Percentiles rank a stretch among this genome's conserved stretches.
These are phyloP conservation scores for Diaporthe sp. DNA, from an alignment of 2,329 filamentous ascomycete genomes.

Conservation along the genomic window DNA sequence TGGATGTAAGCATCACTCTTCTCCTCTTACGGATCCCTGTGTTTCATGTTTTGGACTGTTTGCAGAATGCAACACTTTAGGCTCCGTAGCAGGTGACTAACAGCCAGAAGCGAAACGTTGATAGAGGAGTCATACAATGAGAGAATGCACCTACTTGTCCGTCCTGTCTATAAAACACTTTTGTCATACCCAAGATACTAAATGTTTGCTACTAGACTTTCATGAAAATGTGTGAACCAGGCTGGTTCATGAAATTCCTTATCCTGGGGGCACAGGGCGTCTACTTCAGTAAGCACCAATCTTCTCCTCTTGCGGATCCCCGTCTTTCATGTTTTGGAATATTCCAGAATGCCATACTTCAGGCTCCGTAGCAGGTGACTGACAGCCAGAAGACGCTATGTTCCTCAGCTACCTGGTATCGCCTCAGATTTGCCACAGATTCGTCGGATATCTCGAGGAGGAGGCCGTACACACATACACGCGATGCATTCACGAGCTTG, in stretches of 20 bases:
- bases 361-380: too few species aligned
- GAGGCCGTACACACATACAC: constrained; percentile 97
- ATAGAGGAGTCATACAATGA: constrained; percentile 94
- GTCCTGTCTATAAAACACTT: too few species aligned
- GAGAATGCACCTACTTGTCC: constrained; percentile 85
- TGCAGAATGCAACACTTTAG: too few species aligned
- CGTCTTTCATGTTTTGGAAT: too few species aligned
- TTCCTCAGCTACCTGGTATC: constrained; percentile 90
- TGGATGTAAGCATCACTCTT: too few species aligned
- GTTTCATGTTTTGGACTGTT: too few species aligned
- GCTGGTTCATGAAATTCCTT: constrained; percentile 91
- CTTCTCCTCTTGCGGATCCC: too few species aligned
- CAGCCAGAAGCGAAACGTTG: constrained; percentile 85
- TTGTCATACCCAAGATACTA: neutral
- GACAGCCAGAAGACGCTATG: too few species aligned
- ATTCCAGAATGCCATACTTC: too few species aligned
- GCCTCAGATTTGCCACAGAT: constrained; percentile 90
- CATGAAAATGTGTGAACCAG: constrained; percentile 82
- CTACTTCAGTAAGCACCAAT: too few species aligned
- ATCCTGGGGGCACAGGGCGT: constrained; percentile 93
- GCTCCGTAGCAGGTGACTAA: too few species aligned
- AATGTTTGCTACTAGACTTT: constrained; percentile 65
- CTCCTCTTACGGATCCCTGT: too few species aligned
- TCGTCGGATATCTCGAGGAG: constrained; percentile 97
- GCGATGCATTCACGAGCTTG: constrained; percentile 86